Percentiles rank a stretch among this genome's conserved stretches.
Conservation (phyloP, 2,329 filamentous ascomycete species). For the Akanthomyces lecanii region DNA sequence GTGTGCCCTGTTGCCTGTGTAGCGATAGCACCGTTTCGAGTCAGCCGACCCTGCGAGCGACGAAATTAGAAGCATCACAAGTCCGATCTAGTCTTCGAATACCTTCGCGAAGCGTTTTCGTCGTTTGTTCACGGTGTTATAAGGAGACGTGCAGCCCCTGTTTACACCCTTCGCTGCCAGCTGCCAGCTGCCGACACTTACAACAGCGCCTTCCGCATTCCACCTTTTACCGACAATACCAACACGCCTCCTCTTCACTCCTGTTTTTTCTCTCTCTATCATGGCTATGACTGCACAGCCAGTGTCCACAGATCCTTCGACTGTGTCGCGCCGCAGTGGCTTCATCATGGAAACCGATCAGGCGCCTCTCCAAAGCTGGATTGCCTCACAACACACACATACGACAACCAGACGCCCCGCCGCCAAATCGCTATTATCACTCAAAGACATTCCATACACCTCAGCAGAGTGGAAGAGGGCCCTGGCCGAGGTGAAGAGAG, state of each 20-base stretch:
- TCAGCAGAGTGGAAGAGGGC: conserved; percentile 47
- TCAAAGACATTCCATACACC: conserved; percentile 38
- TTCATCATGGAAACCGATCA: neutral
- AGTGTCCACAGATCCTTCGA: neutral
- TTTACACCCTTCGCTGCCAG: neutral
- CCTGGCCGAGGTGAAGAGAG: conserved; percentile 50
- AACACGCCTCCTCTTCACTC: neutral
- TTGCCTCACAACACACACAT: conserved; percentile 9
- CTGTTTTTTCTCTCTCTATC: neutral
- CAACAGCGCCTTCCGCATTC: neutral
- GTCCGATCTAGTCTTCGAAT: neutral
- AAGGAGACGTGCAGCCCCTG: neutral
- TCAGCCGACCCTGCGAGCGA: neutral
- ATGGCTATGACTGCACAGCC: neutral
- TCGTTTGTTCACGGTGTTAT: neutral
- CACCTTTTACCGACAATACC: neutral
- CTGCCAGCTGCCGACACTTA: conserved; percentile 10
- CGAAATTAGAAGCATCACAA: neutral
- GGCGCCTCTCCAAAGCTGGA: conserved; percentile 9
- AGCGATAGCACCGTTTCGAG: neutral
- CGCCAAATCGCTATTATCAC: conserved; percentile 22
- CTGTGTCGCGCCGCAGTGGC: neutral
- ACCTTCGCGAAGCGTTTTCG: neutral
- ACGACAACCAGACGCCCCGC: conserved; percentile 16
- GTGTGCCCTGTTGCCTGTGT: neutral